phyloP scores from a whole-genome alignment of 441 rosid genomes.

The Viola pubescens region DNA sequence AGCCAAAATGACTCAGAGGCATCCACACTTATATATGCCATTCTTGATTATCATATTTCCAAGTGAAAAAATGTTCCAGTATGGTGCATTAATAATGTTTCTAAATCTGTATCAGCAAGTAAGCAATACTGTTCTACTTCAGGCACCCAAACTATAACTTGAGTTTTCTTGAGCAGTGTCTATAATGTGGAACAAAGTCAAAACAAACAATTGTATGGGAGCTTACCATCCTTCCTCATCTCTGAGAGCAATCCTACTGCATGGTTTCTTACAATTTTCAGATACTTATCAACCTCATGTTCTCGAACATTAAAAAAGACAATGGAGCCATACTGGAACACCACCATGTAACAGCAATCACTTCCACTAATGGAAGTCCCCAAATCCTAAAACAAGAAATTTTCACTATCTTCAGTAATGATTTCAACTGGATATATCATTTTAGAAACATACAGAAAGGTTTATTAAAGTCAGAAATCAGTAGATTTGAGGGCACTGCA shows the following conservation, averaged over 20 bases:
- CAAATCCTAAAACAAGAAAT: slow-evolving; percentile 40
- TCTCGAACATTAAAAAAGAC: slow-evolving; percentile 77
- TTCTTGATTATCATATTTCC: no score
- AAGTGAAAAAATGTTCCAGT: no score
- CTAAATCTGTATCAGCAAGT: no score
- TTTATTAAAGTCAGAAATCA: background rate
- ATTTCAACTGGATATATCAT: slow-evolving; percentile 2
- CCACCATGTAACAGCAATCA: slow-evolving; percentile 76
- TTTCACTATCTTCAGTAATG: slow-evolving; percentile 14
- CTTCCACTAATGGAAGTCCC: slow-evolving; percentile 63
- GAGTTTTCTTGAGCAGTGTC: background rate
- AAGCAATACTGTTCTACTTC: background rate
- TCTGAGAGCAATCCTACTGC: slow-evolving; percentile 88
- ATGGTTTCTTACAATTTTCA: slow-evolving; percentile 74
- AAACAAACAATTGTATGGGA: slow-evolving; percentile 8
- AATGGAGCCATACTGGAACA: slow-evolving; percentile 85
- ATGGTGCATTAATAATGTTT: no score
- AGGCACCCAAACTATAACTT: background rate
- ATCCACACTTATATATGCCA: no score
- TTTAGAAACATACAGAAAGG: background rate
- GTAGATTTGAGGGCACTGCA: background rate
- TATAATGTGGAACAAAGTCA: background rate
- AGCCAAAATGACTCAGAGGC: no score
- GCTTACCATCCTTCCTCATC: slow-evolving; percentile 92
- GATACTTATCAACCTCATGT: slow-evolving; percentile 71